Evolutionary conservation across 768 basidiomycete species (phyloP).

Genomic region (Boletus subparvulus): DNA sequence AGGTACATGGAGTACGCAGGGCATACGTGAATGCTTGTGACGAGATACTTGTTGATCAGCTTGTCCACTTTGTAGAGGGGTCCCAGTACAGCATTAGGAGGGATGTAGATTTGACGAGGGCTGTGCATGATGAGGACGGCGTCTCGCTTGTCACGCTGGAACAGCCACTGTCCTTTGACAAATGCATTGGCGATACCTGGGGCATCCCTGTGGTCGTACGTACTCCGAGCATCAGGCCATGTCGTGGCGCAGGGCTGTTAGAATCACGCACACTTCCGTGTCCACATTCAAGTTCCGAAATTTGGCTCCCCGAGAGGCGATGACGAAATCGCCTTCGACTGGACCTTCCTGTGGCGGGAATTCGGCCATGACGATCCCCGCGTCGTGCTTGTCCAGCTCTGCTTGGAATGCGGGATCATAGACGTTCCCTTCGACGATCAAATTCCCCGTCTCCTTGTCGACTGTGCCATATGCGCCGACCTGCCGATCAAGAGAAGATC

Average conservation of each 20-base stretch:
- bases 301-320: no score
- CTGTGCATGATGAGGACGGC: slow-evolving; percentile 34
- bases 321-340: no score
- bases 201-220: slow-evolving; percentile 1
- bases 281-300: no score
- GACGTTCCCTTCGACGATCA: slow-evolving; percentile 36
- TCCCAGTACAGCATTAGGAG: slow-evolving; percentile 22
- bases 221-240: neutral
- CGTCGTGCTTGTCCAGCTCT: slow-evolving; percentile 14
- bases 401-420: slow-evolving; percentile 27
- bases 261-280: slow-evolving; percentile 14
- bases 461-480: slow-evolving; percentile 38
- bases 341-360: slow-evolving; percentile 11
- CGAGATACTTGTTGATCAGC: slow-evolving; percentile 32
- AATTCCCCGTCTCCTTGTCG: slow-evolving; percentile 30
- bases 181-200: slow-evolving; percentile 24
- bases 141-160: slow-evolving; percentile 25
- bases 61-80: slow-evolving; percentile 25
- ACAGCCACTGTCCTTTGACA: slow-evolving; percentile 34
- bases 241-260: neutral
- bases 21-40: slow-evolving; percentile 32
- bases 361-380: slow-evolving; percentile 14
- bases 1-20: slow-evolving; percentile 35
- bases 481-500: slow-evolving; percentile 10
- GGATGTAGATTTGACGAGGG: slow-evolving; percentile 25